Percentiles rank a stretch among this genome's conserved stretches.
These are phyloP conservation scores for Pestalotiopsis fici DNA, from an alignment of 2,329 filamentous ascomycete genomes.

Conservation along the genomic window DNA sequence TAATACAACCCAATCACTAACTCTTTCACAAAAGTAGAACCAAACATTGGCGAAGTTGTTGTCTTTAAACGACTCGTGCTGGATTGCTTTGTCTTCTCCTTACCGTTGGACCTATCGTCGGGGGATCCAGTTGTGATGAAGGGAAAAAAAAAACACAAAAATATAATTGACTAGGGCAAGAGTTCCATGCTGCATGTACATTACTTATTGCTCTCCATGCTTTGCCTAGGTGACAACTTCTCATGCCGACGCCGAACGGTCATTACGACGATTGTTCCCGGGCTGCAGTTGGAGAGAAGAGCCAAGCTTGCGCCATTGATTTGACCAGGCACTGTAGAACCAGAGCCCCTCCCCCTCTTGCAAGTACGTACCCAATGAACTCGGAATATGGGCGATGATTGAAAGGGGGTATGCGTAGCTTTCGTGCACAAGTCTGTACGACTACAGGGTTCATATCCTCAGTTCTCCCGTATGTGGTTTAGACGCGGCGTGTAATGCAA, in stretches of 20 bases:
- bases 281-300: not conserved
- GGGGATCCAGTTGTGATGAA: too few species aligned
- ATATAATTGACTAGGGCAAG: too few species aligned
- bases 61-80: too few species aligned
- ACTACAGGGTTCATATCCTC: not conserved
- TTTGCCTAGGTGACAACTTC: not conserved
- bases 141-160: too few species aligned
- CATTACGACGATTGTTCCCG: not conserved
- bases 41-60: too few species aligned
- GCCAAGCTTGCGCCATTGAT: not conserved
- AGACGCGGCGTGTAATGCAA: slow-evolving; percentile 9
- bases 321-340: not conserved
- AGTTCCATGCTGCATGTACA: too few species aligned
- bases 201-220: too few species aligned
- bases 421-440: slow-evolving; percentile 1
- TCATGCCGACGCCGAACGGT: not conserved
- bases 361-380: slow-evolving; percentile 1
- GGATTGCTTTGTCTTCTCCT: too few species aligned
- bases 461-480: slow-evolving; percentile 2
- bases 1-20: too few species aligned
- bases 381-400: not conserved
- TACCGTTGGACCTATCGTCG: too few species aligned
- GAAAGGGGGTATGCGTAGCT: slow-evolving; percentile 1
- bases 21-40: too few species aligned
- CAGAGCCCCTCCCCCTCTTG: not conserved